Conservation (phyloP, 176 grass and related monocot genomes). For the Triticum timopheevii region DNA sequence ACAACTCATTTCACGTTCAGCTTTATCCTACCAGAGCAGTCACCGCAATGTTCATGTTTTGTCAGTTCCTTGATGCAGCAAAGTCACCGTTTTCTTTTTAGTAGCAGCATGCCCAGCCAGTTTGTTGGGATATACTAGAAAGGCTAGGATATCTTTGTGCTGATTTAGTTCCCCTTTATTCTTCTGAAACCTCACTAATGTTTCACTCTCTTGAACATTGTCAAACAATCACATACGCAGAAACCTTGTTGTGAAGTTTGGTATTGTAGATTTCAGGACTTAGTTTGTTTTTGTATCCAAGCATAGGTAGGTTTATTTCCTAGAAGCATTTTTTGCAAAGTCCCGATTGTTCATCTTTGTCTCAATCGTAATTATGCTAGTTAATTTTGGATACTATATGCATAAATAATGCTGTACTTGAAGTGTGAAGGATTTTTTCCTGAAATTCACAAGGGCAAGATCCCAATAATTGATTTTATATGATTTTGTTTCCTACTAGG, state of each 20-base stretch:
- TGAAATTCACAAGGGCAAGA: neutral
- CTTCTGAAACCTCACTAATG: neutral
- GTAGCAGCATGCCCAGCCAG: neutral
- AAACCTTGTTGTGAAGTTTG: neutral
- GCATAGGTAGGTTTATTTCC: neutral
- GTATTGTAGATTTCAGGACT: constrained; percentile 4
- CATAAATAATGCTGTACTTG: neutral
- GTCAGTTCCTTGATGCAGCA: neutral
- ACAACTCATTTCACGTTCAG: neutral
- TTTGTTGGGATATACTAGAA: neutral
- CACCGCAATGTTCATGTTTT: neutral
- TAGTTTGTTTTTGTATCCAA: neutral
- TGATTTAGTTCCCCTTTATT: neutral
- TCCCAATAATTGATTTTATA: constrained; percentile 18
- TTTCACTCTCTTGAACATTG: neutral
- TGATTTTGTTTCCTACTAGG: constrained; percentile 53
- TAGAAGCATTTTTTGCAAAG: neutral
- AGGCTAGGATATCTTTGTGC: neutral
- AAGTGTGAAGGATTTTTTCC: neutral
- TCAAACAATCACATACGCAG: neutral
- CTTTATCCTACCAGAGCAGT: neutral
- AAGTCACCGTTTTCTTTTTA: neutral
- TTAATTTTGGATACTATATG: neutral
- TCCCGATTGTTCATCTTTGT: neutral
- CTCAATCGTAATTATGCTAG: neutral